A percentile compares a stretch with the other conserved stretches of the same genome.
These are phyloP conservation scores for Neurospora sp. DNA, from an alignment of 495 filamentous ascomycete genomes.

Conservation along the genomic window DNA sequence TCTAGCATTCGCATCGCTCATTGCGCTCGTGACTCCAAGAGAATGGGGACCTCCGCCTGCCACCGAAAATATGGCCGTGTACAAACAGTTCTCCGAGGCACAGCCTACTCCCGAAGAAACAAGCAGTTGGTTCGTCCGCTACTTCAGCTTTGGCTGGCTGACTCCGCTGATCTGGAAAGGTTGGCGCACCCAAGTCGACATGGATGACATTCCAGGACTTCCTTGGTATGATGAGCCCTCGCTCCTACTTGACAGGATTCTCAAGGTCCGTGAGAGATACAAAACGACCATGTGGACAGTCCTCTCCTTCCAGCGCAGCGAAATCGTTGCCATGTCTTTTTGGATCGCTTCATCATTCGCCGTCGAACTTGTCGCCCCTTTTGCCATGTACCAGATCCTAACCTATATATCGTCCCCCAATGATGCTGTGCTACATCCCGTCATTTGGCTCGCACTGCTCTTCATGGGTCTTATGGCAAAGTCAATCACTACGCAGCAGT, in stretches of 20 bases:
- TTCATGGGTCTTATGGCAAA: constrained; percentile 34
- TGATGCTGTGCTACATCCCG: constrained; percentile 26
- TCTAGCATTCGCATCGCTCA: constrained; percentile 19
- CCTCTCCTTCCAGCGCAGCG: constrained; percentile 24
- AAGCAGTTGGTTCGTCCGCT: constrained; percentile 37
- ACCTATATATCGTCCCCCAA: constrained; percentile 27
- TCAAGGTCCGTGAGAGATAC: constrained; percentile 26
- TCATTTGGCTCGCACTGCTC: constrained; percentile 34
- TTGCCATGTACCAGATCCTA: constrained; percentile 35
- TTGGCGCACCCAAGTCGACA: constrained; percentile 28
- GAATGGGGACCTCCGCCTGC: constrained; percentile 29
- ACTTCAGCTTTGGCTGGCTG: constrained; percentile 39
- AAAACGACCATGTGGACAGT: constrained; percentile 33
- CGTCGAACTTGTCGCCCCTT: constrained; percentile 33
- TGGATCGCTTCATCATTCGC: constrained; percentile 25
- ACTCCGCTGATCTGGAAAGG: constrained; percentile 37
- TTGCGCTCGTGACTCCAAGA: constrained; percentile 25
- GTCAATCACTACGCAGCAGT: constrained; percentile 37
- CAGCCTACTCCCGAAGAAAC: constrained; percentile 37
- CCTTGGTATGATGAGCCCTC: constrained; percentile 41
- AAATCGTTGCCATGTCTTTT: constrained; percentile 29
- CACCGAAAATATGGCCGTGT: constrained; percentile 11
- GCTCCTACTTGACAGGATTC: constrained; percentile 28
- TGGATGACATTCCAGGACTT: constrained; percentile 37
- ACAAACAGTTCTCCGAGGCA: constrained; percentile 16